These are phyloP conservation scores for Geotrichum klebahnii DNA, from an alignment of 1,139 yeast species.

Conservation along the genomic window DNA sequence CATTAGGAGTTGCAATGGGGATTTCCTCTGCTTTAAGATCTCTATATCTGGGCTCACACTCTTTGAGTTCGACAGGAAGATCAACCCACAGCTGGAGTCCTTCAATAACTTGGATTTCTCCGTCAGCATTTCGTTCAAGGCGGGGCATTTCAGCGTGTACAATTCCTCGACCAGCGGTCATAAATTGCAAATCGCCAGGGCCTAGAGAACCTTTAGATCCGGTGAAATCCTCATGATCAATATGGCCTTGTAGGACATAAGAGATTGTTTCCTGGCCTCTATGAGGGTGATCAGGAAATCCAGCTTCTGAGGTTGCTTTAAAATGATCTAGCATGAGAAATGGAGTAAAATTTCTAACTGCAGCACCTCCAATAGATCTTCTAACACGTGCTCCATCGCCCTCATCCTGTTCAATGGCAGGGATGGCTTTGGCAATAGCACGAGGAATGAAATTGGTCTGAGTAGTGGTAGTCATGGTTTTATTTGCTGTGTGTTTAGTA, in stretches of 20 bases:
- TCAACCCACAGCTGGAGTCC: conserved; percentile 89
- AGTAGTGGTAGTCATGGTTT: neutral
- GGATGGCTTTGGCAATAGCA: conserved; percentile 55
- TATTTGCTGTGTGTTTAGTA: no score
- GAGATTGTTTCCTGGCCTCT: conserved; percentile 89
- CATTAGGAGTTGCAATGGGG: conserved; percentile 63
- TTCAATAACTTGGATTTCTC: conserved; percentile 36
- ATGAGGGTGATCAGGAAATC: conserved; percentile 92
- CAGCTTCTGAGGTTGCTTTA: conserved; percentile 56
- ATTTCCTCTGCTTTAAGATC: conserved; percentile 67
- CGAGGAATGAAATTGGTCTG: conserved; percentile 41
- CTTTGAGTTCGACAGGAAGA: conserved; percentile 63
- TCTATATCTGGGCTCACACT: conserved; percentile 67
- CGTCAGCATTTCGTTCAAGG: conserved; percentile 34
- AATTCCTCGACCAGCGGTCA: conserved; percentile 91
- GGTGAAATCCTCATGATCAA: conserved; percentile 90
- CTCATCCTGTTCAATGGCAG: conserved; percentile 72
- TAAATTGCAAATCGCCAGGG: conserved; percentile 86
- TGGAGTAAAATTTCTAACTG: conserved; percentile 71
- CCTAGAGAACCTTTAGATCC: conserved; percentile 74
- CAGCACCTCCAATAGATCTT: conserved; percentile 69
- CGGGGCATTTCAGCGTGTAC: conserved; percentile 89
- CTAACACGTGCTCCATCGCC: conserved; percentile 88
- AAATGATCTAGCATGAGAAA: conserved; percentile 84
- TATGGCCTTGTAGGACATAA: conserved; percentile 63